These are phyloP conservation scores for Xylariaceae sp. DNA, from an alignment of 2,329 filamentous ascomycete species.

Conservation along the genomic window DNA sequence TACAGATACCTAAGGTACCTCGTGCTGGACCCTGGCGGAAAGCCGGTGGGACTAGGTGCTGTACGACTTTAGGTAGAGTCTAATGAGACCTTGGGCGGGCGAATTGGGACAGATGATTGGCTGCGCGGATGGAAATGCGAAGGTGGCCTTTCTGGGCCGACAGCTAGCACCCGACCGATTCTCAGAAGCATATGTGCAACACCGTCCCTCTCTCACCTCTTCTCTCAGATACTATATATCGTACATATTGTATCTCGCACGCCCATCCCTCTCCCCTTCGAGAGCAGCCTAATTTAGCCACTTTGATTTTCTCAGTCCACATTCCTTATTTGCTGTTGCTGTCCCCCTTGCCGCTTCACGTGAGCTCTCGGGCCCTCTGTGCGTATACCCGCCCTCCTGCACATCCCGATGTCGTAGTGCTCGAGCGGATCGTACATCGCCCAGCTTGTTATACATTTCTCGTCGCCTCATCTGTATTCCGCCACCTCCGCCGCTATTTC, in stretches of 20 bases:
- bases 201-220: too few relatives aligned
- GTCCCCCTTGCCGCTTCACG: neutral
- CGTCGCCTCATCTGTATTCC: neutral
- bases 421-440: neutral
- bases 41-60: too few relatives aligned
- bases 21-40: neutral
- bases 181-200: too few relatives aligned
- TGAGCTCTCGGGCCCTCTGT: neutral
- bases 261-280: too few relatives aligned
- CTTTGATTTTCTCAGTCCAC: too few relatives aligned
- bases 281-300: too few relatives aligned
- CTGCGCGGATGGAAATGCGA: constrained; percentile 22
- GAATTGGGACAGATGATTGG: constrained; percentile 20
- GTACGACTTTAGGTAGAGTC: neutral
- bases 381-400: too few relatives aligned
- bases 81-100: constrained; percentile 1
- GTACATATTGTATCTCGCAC: too few relatives aligned
- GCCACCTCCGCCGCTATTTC: neutral
- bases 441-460: too few relatives aligned
- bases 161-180: too few relatives aligned
- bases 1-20: too few relatives aligned
- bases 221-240: too few relatives aligned
- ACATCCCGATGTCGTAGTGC: neutral
- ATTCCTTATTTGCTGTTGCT: constrained; percentile 4
- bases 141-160: constrained; percentile 28